These are phyloP conservation scores for Tylopilus orsonianus DNA, from an alignment of 1,284 basidiomycete species.

Conservation along the genomic window DNA sequence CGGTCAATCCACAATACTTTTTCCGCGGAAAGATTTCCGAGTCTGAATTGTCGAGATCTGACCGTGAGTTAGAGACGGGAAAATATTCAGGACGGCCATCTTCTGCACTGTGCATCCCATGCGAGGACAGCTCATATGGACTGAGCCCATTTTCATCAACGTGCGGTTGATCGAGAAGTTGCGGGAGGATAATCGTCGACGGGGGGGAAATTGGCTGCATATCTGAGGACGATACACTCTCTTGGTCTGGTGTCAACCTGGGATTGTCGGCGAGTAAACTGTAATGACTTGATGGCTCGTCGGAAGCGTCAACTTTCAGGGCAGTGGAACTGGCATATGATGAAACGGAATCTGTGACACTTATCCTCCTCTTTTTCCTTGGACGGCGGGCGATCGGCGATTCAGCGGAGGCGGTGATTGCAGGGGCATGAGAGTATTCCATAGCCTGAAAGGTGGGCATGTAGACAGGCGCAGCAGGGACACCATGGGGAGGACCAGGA, in stretches of 20 bases:
- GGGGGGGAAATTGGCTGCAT: slow-evolving; percentile 37
- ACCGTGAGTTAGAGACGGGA: slow-evolving; percentile 44
- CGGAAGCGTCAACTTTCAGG: slow-evolving; percentile 27
- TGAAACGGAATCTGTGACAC: slow-evolving; percentile 36
- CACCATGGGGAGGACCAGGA: slow-evolving; percentile 31
- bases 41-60: slow-evolving; percentile 36
- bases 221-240: slow-evolving; percentile 37
- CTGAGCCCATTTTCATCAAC: slow-evolving; percentile 26
- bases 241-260: slow-evolving; percentile 35
- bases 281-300: slow-evolving; percentile 20
- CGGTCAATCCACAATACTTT: slow-evolving; percentile 22
- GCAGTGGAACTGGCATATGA: slow-evolving; percentile 33
- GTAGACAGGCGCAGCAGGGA: slow-evolving; percentile 35
- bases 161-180: slow-evolving; percentile 28
- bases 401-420: slow-evolving; percentile 32
- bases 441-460: slow-evolving; percentile 51
- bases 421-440: slow-evolving; percentile 40
- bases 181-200: slow-evolving; percentile 31
- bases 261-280: slow-evolving; percentile 29
- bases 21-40: slow-evolving; percentile 27
- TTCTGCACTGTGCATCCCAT: slow-evolving; percentile 22
- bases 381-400: slow-evolving; percentile 29
- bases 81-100: slow-evolving; percentile 37
- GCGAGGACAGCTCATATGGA: slow-evolving; percentile 31
- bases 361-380: slow-evolving; percentile 38